Conservation (phyloP, 768 basidiomycete species). For the Kwoniella dejecticola region DNA sequence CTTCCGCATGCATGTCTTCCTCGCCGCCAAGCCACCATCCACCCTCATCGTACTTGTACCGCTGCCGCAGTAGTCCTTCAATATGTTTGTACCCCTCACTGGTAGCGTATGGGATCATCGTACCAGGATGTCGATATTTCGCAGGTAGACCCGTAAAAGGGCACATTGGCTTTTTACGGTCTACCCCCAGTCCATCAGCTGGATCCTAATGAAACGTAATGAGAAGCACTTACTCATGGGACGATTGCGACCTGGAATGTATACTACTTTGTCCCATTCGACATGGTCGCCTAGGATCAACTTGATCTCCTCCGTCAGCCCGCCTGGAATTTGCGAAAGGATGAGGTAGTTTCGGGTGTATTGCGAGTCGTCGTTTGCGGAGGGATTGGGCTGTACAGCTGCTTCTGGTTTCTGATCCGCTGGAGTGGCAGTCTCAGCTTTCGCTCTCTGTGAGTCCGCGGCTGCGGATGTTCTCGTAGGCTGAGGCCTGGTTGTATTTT, state of each 20-base stretch:
- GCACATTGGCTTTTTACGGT: conserved; percentile 68
- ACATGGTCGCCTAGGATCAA: conserved; percentile 84
- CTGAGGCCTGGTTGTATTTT: no score
- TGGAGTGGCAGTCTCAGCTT: no score
- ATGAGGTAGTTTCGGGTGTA: conserved; percentile 53
- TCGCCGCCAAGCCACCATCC: conserved; percentile 49
- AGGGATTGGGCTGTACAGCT: not conserved
- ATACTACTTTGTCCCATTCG: conserved; percentile 59
- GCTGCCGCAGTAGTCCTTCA: conserved; percentile 65
- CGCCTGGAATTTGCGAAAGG: conserved; percentile 49
- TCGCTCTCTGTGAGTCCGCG: no score
- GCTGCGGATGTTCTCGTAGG: no score
- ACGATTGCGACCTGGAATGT: conserved; percentile 43
- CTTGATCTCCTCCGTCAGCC: conserved; percentile 65
- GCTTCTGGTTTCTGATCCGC: not conserved
- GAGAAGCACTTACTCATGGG: conserved; percentile 26
- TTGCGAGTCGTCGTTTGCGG: conserved; percentile 11
- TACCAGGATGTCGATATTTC: conserved; percentile 75
- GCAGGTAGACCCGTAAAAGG: conserved; percentile 77
- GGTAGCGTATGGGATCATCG: conserved; percentile 77
- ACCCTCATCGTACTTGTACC: conserved; percentile 66
- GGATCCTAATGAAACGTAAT: not conserved
- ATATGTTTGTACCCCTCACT: conserved; percentile 67
- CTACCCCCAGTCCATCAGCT: conserved; percentile 56
- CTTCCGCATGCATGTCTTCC: conserved; percentile 45